These are phyloP conservation scores for Lentinus tigrinus DNA, from an alignment of 768 basidiomycete species.

Conservation along the genomic window DNA sequence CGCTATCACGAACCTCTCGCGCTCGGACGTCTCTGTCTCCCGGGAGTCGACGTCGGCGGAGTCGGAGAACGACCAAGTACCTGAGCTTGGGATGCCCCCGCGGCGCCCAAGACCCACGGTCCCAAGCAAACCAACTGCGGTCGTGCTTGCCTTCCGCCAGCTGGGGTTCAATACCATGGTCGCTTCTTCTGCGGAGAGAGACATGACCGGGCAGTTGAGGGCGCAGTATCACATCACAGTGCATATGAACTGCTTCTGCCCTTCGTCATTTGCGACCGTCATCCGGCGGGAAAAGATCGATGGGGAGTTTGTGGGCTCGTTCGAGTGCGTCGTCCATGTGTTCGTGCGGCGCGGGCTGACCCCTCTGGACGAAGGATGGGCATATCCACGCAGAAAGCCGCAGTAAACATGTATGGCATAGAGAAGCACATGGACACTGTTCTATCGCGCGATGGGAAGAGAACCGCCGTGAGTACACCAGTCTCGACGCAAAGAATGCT, in stretches of 20 bases:
- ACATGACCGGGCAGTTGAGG: neutral
- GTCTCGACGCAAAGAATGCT: neutral
- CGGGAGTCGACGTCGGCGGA: too few relatives aligned
- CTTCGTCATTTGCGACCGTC: constrained; percentile 46
- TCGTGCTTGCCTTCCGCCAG: constrained; percentile 16
- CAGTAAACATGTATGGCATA: constrained; percentile 17
- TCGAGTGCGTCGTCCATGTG: constrained; percentile 37
- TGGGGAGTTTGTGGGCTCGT: constrained; percentile 47
- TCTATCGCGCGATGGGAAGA: constrained; percentile 15
- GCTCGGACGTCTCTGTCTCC: neutral
- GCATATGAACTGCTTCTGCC: constrained; percentile 49
- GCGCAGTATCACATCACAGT: constrained; percentile 45
- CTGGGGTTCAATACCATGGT: constrained; percentile 21
- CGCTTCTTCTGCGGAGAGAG: neutral
- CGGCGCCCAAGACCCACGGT: too few relatives aligned
- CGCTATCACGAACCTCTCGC: neutral
- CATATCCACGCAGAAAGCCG: constrained; percentile 18
- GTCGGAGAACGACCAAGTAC: too few relatives aligned
- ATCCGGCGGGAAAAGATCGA: constrained; percentile 40
- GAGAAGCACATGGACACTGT: constrained; percentile 21
- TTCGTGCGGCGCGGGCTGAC: neutral
- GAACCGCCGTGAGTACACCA: constrained; percentile 12
- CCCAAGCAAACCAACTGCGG: too few relatives aligned
- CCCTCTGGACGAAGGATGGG: constrained; percentile 20
- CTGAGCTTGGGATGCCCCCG: too few relatives aligned